phyloP scores from a whole-genome alignment of 768 basidiomycete genomes.

The Russula vinacea region DNA sequence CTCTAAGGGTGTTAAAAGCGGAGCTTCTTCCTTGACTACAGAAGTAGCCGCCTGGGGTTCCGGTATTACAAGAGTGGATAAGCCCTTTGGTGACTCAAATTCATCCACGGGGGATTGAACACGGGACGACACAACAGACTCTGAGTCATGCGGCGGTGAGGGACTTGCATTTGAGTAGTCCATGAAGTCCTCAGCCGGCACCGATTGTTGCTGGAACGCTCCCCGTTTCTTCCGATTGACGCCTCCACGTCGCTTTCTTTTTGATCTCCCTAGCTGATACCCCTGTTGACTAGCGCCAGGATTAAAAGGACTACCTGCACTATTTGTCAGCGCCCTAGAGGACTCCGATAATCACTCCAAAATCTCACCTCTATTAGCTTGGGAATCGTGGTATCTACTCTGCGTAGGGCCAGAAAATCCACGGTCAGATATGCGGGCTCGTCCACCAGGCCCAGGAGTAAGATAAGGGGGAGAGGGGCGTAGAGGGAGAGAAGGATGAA shows the following conservation, averaged over 20 bases:
- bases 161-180: constrained; percentile 10
- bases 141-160: neutral
- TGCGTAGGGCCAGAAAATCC: constrained; percentile 15
- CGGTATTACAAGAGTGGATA: neutral
- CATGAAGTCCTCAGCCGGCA: neutral
- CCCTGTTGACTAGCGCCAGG: constrained; percentile 11
- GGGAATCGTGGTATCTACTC: constrained; percentile 13
- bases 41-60: neutral
- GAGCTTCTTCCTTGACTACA: neutral
- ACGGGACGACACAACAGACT: constrained; percentile 1
- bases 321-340: constrained; percentile 8
- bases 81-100: neutral
- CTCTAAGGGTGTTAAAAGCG: too few relatives aligned
- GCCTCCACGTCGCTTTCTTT: constrained; percentile 25
- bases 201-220: constrained; percentile 1
- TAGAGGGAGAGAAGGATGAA: constrained; percentile 27
- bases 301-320: constrained; percentile 8
- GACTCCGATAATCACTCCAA: neutral
- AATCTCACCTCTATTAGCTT: constrained; percentile 17
- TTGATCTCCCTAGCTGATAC: constrained; percentile 7
- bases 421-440: constrained; percentile 12
- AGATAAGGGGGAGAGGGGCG: constrained; percentile 22
- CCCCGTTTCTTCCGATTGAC: constrained; percentile 25
- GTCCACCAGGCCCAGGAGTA: constrained; percentile 12
- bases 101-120: constrained; percentile 9